These are phyloP conservation scores for Aureobasidium leucospermi DNA, from an alignment of 2,329 filamentous ascomycete species.

Conservation along the genomic window DNA sequence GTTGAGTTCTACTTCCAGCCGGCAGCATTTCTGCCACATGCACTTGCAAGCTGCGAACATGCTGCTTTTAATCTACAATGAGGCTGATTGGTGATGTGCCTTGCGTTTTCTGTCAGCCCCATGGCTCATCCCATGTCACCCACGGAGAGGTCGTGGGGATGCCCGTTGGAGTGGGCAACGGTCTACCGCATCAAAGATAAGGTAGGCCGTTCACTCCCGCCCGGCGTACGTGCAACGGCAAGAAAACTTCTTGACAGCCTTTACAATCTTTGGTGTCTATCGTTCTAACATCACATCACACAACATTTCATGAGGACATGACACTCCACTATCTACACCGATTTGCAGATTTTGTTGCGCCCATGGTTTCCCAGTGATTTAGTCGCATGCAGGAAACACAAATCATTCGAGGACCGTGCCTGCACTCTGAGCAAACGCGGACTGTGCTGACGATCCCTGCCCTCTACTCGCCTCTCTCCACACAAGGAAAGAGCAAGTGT, in stretches of 20 bases:
- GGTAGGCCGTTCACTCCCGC: constrained; percentile 8
- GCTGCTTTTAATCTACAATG: not conserved
- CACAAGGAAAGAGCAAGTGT: not conserved
- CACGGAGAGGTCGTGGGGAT: constrained; percentile 1
- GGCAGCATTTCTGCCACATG: not conserved
- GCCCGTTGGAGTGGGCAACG: not conserved
- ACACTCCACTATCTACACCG: not conserved
- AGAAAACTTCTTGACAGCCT: not conserved
- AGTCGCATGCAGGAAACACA: constrained; percentile 8
- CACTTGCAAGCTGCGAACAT: not conserved
- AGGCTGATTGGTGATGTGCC: not conserved
- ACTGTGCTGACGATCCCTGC: not conserved
- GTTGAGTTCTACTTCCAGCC: not conserved
- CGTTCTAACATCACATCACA: not conserved
- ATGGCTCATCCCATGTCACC: not conserved
- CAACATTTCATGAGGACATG: not conserved
- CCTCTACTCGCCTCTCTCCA: not conserved
- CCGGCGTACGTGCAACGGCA: constrained; percentile 2
- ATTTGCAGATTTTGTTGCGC: constrained; percentile 5
- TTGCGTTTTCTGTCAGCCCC: constrained; percentile 7
- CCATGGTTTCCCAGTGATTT: not conserved
- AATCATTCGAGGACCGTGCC: not conserved
- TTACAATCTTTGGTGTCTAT: not conserved
- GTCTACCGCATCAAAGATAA: constrained; percentile 2
- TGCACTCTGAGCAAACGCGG: not conserved